Evolutionary conservation across 2,329 filamentous ascomycete genomes (phyloP).

Genomic region (Cordyceps farinosa): DNA sequence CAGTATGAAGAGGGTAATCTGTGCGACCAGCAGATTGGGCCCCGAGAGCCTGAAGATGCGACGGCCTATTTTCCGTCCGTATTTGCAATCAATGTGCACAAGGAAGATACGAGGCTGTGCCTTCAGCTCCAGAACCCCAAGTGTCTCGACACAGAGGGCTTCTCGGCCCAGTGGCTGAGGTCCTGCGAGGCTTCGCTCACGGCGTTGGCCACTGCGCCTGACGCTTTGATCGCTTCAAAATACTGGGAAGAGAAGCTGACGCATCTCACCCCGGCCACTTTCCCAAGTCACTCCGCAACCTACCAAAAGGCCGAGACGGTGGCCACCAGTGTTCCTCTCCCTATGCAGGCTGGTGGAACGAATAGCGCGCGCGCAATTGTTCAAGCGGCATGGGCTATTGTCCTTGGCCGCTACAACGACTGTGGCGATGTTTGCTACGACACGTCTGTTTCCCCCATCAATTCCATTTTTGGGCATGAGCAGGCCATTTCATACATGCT

Average conservation of each 20-base stretch:
- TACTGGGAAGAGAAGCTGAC: not conserved
- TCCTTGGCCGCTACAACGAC: not conserved
- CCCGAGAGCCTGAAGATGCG: not conserved
- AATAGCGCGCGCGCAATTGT: not conserved
- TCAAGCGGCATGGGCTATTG: conserved; percentile 7
- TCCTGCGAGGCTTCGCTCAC: not conserved
- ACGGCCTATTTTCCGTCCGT: not conserved
- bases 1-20: conserved; percentile 4
- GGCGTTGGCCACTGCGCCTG: not conserved
- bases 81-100: not conserved
- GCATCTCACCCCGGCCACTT: not conserved
- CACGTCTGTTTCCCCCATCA: not conserved
- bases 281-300: not conserved
- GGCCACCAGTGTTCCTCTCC: not conserved
- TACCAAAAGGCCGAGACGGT: not conserved
- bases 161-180: not conserved
- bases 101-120: not conserved
- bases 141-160: not conserved
- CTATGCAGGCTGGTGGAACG: not conserved
- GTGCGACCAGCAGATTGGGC: not conserved
- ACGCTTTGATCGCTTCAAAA: not conserved
- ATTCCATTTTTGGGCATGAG: not conserved
- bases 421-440: not conserved
- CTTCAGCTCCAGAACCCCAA: not conserved
- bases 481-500: not conserved